Base-by-base conservation (phyloP, 2,329 filamentous ascomycete species). In the Epicoccum sorghinum region DNA sequence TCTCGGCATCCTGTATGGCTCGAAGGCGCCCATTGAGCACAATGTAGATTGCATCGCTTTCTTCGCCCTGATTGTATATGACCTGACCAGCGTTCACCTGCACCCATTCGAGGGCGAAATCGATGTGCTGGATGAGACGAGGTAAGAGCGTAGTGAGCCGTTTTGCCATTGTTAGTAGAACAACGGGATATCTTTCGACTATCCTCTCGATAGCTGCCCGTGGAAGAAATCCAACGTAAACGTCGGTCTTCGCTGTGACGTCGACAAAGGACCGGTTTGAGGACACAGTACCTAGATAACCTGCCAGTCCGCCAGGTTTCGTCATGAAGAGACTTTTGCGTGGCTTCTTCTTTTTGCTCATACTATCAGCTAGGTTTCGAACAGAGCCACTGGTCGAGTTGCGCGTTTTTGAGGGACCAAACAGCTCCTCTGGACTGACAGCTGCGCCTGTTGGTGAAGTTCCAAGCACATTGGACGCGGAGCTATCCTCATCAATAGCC, bases 41-140 rank as follows among this genome's bases (percentile, higher is more conserved):
- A 57, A 99, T 93, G 67, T 98, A 99, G 36, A 99, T 99, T 1
- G 96, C 93, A 74, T 99, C 95, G 67, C 95, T 99, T 62, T 98
- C 95, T 62, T 99, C 93, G 2, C 88, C 88, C 74, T 96, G 90
- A 62, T 96, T 91, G 72, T 96, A 96, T 32, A 99, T 90, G 8
- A 97, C 90, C 70, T 99, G 92, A 0, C 95, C 93, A 3, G 95
- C 91, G 74, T 91, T 92, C 57, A 99, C 92, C 70, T 99, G 96
- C 3, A 97, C 88, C 95, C 96, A 99, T 78, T 99, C 96, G 14
- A 99, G 81, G 4, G 95, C 95, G 77, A 99, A 99, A 74, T 99
- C 95, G 60, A 99, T 98, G 68, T 99, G 95, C 13, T 97, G 81
- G 58, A 99, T 93, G 47, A 99, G 79, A 12, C 91, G 87, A 0